These are phyloP conservation scores for Alopecurus myosuroides DNA, from an alignment of 176 grass and related monocot species.

Conservation along the genomic window DNA sequence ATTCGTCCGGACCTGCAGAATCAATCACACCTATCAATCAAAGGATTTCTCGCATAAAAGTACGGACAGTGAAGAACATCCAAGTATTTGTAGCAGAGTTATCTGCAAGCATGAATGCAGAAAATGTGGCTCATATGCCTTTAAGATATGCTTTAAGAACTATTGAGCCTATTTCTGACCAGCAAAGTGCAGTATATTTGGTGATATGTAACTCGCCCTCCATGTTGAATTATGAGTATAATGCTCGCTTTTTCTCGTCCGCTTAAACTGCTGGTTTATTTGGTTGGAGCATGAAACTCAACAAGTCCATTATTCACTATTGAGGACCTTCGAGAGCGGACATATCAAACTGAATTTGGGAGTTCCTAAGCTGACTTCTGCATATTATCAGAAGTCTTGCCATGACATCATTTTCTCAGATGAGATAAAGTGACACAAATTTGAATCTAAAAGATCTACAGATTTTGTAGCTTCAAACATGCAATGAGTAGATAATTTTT, in stretches of 20 bases:
- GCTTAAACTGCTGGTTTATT: background rate
- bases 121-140: background rate
- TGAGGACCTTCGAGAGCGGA: background rate
- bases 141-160: conserved; percentile 4
- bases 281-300: background rate
- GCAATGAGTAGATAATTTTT: background rate
- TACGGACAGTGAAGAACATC: background rate
- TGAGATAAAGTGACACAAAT: background rate
- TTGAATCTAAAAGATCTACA: background rate
- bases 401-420: background rate
- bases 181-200: background rate
- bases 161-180: background rate
- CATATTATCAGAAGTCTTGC: background rate
- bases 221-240: background rate
- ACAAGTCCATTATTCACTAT: background rate
- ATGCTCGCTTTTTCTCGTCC: background rate
- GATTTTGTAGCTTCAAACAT: background rate
- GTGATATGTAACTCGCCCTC: background rate
- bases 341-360: background rate
- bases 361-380: background rate
- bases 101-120: conserved; percentile 1
- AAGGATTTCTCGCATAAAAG: conserved; percentile 3
- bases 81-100: background rate
- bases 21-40: conserved; percentile 4
- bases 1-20: conserved; percentile 45